Conservation (phyloP, 306 rosid species). For the Cicer cuneatum region DNA sequence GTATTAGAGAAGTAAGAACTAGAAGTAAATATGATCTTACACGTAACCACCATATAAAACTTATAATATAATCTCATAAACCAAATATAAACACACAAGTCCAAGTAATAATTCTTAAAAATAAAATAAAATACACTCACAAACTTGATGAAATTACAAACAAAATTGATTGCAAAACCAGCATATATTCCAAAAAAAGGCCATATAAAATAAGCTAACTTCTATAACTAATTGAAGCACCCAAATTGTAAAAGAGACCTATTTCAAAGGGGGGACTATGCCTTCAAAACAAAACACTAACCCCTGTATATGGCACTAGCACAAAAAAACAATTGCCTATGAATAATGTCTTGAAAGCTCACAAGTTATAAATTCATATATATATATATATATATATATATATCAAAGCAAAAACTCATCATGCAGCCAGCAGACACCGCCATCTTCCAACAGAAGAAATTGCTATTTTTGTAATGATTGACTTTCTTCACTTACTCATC, state of each 20-base stretch:
- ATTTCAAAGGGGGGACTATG: constrained; percentile 54
- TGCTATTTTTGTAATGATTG: constrained; percentile 3
- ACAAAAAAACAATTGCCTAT: constrained; percentile 69
- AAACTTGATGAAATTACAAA: constrained; percentile 42
- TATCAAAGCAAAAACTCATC: constrained; percentile 40
- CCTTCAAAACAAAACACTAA: constrained; percentile 43
- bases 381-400: constrained; percentile 12
- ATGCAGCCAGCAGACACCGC: constrained; percentile 42
- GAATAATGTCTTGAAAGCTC: constrained; percentile 48
- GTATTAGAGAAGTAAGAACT: no score
- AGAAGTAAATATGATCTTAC: neutral
- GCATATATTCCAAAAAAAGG: constrained; percentile 45
- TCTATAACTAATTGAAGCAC: constrained; percentile 43
- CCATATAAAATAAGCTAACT: constrained; percentile 40
- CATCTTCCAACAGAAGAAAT: constrained; percentile 49
- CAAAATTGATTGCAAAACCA: constrained; percentile 63
- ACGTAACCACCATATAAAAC: constrained; percentile 22
- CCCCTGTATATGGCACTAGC: constrained; percentile 57
- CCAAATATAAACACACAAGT: constrained; percentile 41
- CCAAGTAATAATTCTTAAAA: constrained; percentile 30
- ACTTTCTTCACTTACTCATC: constrained; percentile 51
- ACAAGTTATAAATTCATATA: constrained; percentile 37
- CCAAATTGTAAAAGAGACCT: constrained; percentile 45
- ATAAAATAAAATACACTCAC: constrained; percentile 15
- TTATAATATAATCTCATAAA: constrained; percentile 30